Base-by-base conservation (phyloP, 23 red algal genomes). In the Gracilaria gracilis region DNA sequence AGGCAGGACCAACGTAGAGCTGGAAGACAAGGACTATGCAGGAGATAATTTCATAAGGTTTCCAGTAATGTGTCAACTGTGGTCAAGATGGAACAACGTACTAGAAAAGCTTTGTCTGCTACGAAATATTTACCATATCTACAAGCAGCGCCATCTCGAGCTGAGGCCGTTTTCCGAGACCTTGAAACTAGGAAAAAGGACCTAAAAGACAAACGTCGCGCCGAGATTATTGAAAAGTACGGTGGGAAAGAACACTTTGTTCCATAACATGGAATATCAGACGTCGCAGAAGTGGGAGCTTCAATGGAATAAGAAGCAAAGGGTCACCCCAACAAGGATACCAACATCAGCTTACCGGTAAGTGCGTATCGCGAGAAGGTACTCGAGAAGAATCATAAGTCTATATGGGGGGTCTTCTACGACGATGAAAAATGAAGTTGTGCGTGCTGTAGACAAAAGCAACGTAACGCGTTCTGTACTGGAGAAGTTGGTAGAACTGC, bases 21-120 rank as follows among this genome's bases (percentile, higher is more conserved):
- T 71, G 23, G 64, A 94, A 15, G 96, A 98, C 47, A 98, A 98
- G 81, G 96, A 98, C 84, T 98, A 79, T 89, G 91, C 92, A 0
- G 96, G 96, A 29, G 96, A 98, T 51, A 95, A 94, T 57, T 98
- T 98, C 81, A 89, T 98, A 24, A 49, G 87, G 11, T 80, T 86
- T 83, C 92, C 15, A 92, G 92, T 57, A 92, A 98, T 61, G 93
- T 95, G 42, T 81, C 64, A 7, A 81, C 69, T 42, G 66, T 94
- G 4, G 96, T 85, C 8, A 47, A 90, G 53, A 90, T 98, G 47
- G 88, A 98, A 57, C 85, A 88, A 54, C 81, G 85, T 31, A 66
- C 93, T 2, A 65, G 95, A 50, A 87, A 91, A 61, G 96, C 96
- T 8, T 59, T 61, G 19, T 82, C 58, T 2, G 61, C 58, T 32